phyloP scores from a whole-genome alignment of 2,329 filamentous ascomycete species.

The Epichloe glyceriae region DNA sequence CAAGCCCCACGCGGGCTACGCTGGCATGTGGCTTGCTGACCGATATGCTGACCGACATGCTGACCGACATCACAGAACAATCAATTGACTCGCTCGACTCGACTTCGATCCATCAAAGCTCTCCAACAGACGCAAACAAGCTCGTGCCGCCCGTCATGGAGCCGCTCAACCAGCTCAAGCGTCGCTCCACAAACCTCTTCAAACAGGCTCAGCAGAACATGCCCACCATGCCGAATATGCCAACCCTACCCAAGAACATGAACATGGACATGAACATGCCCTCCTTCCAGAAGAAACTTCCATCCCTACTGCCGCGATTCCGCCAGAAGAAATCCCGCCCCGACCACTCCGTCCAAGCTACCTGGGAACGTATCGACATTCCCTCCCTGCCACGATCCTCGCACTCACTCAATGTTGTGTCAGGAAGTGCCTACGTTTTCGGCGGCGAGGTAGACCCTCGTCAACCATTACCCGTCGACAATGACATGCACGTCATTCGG shows the following conservation, averaged over 20 bases:
- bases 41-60: no score
- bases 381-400: conserved; percentile 57
- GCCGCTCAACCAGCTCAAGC: conserved; percentile 38
- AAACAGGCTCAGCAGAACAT: conserved; percentile 35
- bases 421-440: conserved; percentile 51
- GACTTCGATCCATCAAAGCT: no score
- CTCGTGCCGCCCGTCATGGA: conserved; percentile 28
- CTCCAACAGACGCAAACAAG: no score
- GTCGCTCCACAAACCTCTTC: conserved; percentile 41
- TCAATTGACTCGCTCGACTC: no score
- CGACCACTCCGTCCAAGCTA: conserved; percentile 22
- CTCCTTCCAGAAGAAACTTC: conserved; percentile 1
- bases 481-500: conserved; percentile 54
- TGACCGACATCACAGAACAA: no score
- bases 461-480: conserved; percentile 48
- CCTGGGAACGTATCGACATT: conserved; percentile 46
- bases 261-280: conserved; percentile 4
- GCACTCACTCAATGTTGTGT: conserved; percentile 52
- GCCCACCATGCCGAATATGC: conserved; percentile 19
- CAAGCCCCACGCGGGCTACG: no score
- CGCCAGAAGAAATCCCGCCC: conserved; percentile 25
- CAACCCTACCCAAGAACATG: conserved; percentile 19
- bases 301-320: conserved; percentile 5
- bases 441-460: conserved; percentile 59
- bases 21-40: no score